Evolutionary conservation across 148 eudicot genomes (phyloP).

Genomic region (Suaeda aralocaspica): DNA sequence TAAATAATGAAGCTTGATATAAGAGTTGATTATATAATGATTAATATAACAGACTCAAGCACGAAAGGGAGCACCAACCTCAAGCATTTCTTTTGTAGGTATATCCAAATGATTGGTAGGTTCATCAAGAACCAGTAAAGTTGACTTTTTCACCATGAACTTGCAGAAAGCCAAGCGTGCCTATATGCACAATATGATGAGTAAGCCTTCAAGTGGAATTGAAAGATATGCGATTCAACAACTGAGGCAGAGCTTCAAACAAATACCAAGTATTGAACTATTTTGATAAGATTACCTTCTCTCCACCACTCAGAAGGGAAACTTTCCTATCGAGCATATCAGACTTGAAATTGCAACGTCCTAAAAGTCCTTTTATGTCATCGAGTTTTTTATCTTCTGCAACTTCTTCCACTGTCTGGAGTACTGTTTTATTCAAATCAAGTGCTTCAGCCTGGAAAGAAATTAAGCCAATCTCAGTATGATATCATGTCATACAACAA

Average conservation of each 20-base stretch:
- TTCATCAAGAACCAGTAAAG: slow-evolving; percentile 88
- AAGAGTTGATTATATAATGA: neutral
- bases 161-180: slow-evolving; percentile 93
- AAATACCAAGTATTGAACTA: neutral
- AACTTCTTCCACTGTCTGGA: slow-evolving; percentile 84
- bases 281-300: slow-evolving; percentile 51
- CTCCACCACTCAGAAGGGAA: slow-evolving; percentile 89
- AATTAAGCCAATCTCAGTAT: slow-evolving; percentile 6
- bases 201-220: neutral
- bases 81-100: slow-evolving; percentile 99
- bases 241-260: neutral
- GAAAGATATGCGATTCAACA: neutral
- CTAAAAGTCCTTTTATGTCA: slow-evolving; percentile 92
- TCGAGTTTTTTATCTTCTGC: slow-evolving; percentile 93
- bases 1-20: neutral
- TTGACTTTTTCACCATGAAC: slow-evolving; percentile 95
- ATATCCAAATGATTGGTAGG: slow-evolving; percentile 98
- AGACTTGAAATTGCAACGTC: slow-evolving; percentile 88
- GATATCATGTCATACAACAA: neutral
- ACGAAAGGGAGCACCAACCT: slow-evolving; percentile 41
- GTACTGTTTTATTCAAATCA: slow-evolving; percentile 82
- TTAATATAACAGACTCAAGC: neutral
- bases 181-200: slow-evolving; percentile 31
- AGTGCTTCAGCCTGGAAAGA: slow-evolving; percentile 86
- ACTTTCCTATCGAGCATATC: slow-evolving; percentile 98